phyloP scores from a whole-genome alignment of 2,329 filamentous ascomycete genomes.

The Aspergillus luchuensis region DNA sequence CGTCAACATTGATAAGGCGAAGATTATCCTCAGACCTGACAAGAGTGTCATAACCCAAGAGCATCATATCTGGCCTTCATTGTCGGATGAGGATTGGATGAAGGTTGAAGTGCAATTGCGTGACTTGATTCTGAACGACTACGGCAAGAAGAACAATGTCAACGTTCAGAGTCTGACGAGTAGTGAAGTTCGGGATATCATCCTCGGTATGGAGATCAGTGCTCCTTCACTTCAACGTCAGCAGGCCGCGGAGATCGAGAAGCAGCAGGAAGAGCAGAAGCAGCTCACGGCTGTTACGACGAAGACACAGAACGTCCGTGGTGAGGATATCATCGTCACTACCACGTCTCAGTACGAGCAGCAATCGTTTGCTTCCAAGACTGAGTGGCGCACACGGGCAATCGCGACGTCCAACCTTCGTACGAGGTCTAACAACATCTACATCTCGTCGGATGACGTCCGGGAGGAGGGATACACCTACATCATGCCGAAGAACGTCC shows the following conservation, averaged over 20 bases:
- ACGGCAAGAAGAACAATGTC: slow-evolving; percentile 99
- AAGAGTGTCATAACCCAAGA: slow-evolving; percentile 98
- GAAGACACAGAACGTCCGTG: slow-evolving; percentile 95
- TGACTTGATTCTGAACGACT: slow-evolving; percentile 95
- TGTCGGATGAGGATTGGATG: slow-evolving; percentile 97
- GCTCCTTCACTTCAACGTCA: slow-evolving; percentile 97
- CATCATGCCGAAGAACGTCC: slow-evolving; percentile 98
- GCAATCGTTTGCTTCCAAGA: slow-evolving; percentile 97
- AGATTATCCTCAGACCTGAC: slow-evolving; percentile 89
- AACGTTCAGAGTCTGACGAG: slow-evolving; percentile 96
- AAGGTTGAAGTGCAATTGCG: slow-evolving; percentile 97
- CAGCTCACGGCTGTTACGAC: slow-evolving; percentile 97
- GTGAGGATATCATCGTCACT: slow-evolving; percentile 96
- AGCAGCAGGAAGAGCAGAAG: slow-evolving; percentile 95
- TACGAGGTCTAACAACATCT: slow-evolving; percentile 95
- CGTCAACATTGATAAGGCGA: slow-evolving; percentile 98
- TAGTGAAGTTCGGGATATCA: slow-evolving; percentile 97
- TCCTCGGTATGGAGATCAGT: slow-evolving; percentile 98
- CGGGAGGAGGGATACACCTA: slow-evolving; percentile 91
- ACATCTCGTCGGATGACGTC: slow-evolving; percentile 93
- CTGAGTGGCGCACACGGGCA: slow-evolving; percentile 94
- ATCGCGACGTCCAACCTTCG: slow-evolving; percentile 95
- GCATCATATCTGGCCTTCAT: slow-evolving; percentile 96
- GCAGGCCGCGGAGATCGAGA: slow-evolving; percentile 97
- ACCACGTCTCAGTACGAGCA: slow-evolving; percentile 98